Evolutionary conservation across 495 filamentous ascomycete genomes (phyloP).

Genomic region (Trichoderma gamsii): DNA sequence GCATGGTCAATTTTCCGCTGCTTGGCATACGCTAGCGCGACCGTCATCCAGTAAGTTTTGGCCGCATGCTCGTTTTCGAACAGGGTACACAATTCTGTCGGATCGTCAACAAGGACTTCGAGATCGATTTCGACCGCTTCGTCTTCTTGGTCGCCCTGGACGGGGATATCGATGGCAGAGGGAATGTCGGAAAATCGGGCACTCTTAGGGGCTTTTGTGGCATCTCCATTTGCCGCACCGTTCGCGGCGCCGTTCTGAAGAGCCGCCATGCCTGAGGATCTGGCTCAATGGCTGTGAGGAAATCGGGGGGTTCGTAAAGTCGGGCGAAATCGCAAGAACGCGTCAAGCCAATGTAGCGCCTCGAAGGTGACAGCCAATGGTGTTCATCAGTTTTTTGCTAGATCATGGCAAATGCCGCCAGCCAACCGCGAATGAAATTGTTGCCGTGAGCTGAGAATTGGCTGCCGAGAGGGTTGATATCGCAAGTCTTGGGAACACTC

Average conservation of each 20-base stretch:
- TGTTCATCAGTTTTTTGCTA: background rate
- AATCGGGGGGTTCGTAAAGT: conserved; percentile 14
- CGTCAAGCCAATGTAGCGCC: conserved; percentile 11
- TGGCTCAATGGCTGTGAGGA: conserved; percentile 11
- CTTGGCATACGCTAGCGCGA: conserved; percentile 95
- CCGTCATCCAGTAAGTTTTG: conserved; percentile 89
- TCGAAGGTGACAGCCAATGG: background rate
- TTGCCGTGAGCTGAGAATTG: background rate
- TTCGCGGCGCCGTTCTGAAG: conserved; percentile 28
- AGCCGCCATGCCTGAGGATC: conserved; percentile 24
- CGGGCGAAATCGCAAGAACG: conserved; percentile 13
- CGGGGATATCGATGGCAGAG: conserved; percentile 81
- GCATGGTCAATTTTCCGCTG: conserved; percentile 87
- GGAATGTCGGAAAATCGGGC: conserved; percentile 83
- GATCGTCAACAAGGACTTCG: conserved; percentile 84
- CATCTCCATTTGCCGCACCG: conserved; percentile 24
- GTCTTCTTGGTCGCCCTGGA: conserved; percentile 57
- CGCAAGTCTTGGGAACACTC: background rate
- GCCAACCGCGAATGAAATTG: background rate
- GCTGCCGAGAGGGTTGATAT: background rate
- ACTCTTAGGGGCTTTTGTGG: conserved; percentile 26
- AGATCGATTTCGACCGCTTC: conserved; percentile 90
- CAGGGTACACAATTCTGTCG: conserved; percentile 88
- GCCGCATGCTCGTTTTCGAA: conserved; percentile 87
- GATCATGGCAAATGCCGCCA: background rate